Conservation (phyloP, 1,284 basidiomycete genomes). For the Sanghuangporus weigelae region DNA sequence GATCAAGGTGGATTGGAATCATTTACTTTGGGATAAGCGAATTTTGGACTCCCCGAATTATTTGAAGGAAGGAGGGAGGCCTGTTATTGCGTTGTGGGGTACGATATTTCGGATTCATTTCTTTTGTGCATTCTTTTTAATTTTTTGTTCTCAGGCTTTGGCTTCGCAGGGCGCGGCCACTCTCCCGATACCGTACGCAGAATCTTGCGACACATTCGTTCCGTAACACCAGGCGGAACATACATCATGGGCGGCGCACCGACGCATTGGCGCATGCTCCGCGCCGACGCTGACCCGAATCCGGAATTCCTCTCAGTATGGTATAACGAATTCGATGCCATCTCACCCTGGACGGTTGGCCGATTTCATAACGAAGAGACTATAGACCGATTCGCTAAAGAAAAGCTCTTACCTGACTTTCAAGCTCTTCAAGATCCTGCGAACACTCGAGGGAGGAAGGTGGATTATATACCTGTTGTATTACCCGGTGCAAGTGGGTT, state of each 20-base stretch:
- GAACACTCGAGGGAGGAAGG: slow-evolving; percentile 38
- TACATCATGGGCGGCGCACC: slow-evolving; percentile 68
- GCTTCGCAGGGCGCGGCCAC: slow-evolving; percentile 57
- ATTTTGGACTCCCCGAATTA: slow-evolving; percentile 68
- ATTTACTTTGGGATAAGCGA: slow-evolving; percentile 54
- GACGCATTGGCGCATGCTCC: slow-evolving; percentile 63
- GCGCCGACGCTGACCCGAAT: slow-evolving; percentile 59
- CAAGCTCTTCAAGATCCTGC: slow-evolving; percentile 44
- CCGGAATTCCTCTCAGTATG: slow-evolving; percentile 59
- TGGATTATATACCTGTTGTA: slow-evolving; percentile 72
- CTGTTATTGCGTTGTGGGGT: slow-evolving; percentile 71
- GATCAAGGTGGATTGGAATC: slow-evolving; percentile 62
- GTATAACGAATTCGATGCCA: slow-evolving; percentile 67
- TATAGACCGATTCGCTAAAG: slow-evolving; percentile 53
- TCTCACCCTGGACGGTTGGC: slow-evolving; percentile 74
- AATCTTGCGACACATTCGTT: slow-evolving; percentile 50
- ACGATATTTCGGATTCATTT: slow-evolving; percentile 18
- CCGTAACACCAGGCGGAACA: slow-evolving; percentile 59
- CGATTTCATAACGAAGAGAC: slow-evolving; percentile 51
- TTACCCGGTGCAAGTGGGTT: slow-evolving; percentile 69
- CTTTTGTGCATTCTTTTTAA: neutral
- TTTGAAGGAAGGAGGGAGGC: slow-evolving; percentile 56
- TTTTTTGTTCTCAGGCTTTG: slow-evolving; percentile 43
- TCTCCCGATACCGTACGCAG: slow-evolving; percentile 52
- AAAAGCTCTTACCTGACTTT: slow-evolving; percentile 55